Conservation (phyloP, 116 monocot species). For the Dioscorea cayenensis region DNA sequence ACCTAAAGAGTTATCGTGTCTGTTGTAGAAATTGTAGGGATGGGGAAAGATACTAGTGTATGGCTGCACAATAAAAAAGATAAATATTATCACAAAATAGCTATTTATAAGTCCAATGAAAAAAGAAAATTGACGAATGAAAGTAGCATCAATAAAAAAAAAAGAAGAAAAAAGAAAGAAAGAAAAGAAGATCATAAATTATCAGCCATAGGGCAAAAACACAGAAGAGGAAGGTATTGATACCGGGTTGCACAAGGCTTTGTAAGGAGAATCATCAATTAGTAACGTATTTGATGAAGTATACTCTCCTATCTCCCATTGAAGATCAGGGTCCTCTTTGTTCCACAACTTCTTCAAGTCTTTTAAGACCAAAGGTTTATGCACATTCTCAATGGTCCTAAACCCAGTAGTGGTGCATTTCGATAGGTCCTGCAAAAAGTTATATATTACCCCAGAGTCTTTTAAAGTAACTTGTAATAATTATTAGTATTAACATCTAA, state of each 20-base stretch:
- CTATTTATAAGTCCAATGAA: not conserved
- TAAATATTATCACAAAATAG: not conserved
- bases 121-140: not conserved
- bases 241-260: constrained; percentile 42
- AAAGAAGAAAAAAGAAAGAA: not conserved
- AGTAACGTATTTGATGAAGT: constrained; percentile 28
- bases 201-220: not conserved
- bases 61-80: constrained; percentile 29
- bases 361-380: constrained; percentile 17
- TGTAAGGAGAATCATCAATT: constrained; percentile 52
- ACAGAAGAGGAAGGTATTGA: not conserved
- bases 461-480: not conserved
- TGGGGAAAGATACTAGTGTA: constrained; percentile 70
- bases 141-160: not conserved
- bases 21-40: constrained; percentile 34
- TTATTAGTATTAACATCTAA: not conserved
- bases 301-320: constrained; percentile 24
- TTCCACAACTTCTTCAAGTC: constrained; percentile 43
- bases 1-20: constrained; percentile 65
- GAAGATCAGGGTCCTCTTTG: constrained; percentile 18
- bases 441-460: not conserved
- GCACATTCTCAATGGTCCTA: constrained; percentile 5
- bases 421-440: constrained; percentile 5
- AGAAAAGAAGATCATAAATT: not conserved
- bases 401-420: constrained; percentile 12